Evolutionary conservation across 495 filamentous ascomycete genomes (phyloP), one percentile per base, ranked within the genome.

Genomic region (Paragyromitra xinjiangensis): DNA sequence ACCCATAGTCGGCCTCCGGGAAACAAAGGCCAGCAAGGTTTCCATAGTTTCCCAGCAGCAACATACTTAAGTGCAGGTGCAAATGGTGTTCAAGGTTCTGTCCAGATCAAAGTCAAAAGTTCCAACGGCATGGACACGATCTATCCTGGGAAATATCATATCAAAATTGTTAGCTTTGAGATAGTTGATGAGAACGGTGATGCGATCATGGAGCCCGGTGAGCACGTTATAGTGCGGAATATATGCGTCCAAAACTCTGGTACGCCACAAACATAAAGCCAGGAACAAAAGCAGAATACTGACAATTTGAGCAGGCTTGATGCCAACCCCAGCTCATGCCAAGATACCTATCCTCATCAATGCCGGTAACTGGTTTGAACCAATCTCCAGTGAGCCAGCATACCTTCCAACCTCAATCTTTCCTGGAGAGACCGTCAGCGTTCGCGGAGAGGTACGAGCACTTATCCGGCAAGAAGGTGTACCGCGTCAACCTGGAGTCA

Each of bases 121-220:
- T 70, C 70, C 3, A 82, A 85, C 55, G 75, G 83, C 2, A 83
- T 81, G 22, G 66, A 80, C 22, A 75, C 79, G 0, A 77, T 76
- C 7, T 87, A 85, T 66, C 79, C 79, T 0, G 81, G 78, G 24
- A 81, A 78, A 11, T 87, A 85, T 53, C 79, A 76, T 14, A 73
- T 87, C 14, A 78, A 71, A 5, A 78, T 87, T 11, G 76, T 79
- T 8, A 81, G 80, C 39, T 87, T 86, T 68, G 84, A 86, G 55
- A 72, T 86, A 22, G 78, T 81, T 8, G 85, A 87, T 64, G 85
- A 86, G 53, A 86, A 85, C 66, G 81, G 82, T 22, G 85, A 87
- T 58, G 81, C 82, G n/a, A 84, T 87, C 64, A 84, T 84, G 71
- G 85, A 87, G 64, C 85, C 85, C 1, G 85, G 85, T 2, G 85